Evolutionary conservation across 768 basidiomycete genomes (phyloP).

Genomic region (Lactarius akahatsu): DNA sequence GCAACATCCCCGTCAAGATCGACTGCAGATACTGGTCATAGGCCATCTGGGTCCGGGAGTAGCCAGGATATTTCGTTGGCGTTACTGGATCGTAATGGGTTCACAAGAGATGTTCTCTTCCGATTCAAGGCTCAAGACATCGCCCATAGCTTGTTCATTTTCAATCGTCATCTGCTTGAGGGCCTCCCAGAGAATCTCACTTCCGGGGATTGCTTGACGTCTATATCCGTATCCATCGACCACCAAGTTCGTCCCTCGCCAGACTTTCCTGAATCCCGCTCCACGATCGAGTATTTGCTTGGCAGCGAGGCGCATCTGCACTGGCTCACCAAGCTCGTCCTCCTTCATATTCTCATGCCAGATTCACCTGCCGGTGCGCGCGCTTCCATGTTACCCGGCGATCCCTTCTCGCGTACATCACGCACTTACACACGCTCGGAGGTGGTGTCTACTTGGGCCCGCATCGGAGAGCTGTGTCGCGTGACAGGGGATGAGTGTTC

Average conservation of each 20-base stretch:
- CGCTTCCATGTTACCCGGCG: constrained; percentile 37
- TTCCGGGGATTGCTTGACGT: constrained; percentile 37
- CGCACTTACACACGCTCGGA: constrained; percentile 72
- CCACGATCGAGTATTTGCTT: constrained; percentile 44
- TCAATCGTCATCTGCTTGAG: constrained; percentile 52
- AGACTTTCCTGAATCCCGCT: constrained; percentile 1
- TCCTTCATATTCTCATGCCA: constrained; percentile 67
- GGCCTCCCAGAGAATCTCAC: constrained; percentile 54
- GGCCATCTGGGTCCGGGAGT: constrained; percentile 23
- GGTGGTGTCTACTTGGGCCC: constrained; percentile 69
- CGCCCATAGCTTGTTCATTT: constrained; percentile 60
- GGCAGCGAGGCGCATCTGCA: constrained; percentile 72
- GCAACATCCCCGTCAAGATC: constrained; percentile 13
- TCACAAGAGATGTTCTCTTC: constrained; percentile 65
- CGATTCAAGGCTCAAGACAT: constrained; percentile 60
- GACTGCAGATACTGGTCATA: constrained; percentile 31
- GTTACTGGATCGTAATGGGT: constrained; percentile 59
- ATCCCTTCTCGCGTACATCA: constrained; percentile 39
- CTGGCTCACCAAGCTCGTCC: constrained; percentile 74
- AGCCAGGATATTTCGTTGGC: constrained; percentile 43
- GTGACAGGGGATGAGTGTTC: constrained; percentile 74
- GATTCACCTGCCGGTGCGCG: constrained; percentile 44
- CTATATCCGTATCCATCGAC: constrained; percentile 14
- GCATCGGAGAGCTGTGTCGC: constrained; percentile 71
- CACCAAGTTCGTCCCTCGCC: constrained; percentile 10